Evolutionary conservation across 345 rosid genomes (phyloP).

Genomic region (Gossypium longicalyx): DNA sequence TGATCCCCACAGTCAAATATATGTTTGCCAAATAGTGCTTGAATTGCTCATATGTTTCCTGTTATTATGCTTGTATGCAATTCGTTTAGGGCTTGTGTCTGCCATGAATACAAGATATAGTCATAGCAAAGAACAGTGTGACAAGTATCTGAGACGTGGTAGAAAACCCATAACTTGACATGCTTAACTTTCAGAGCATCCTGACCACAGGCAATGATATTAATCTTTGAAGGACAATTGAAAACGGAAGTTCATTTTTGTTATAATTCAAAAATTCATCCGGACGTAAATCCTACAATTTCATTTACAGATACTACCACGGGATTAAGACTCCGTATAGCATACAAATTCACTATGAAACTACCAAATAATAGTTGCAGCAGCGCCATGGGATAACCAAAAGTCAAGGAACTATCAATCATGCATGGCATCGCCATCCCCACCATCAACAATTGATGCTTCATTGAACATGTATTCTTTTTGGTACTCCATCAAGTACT

Average conservation of each 20-base stretch:
- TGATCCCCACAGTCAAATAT: too few relatives aligned
- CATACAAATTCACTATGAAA: not conserved
- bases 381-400: not conserved
- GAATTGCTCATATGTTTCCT: too few relatives aligned
- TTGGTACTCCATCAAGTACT: constrained; percentile 83
- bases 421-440: constrained; percentile 53
- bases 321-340: not conserved
- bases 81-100: too few relatives aligned
- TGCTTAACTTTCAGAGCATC: not conserved
- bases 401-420: constrained; percentile 14
- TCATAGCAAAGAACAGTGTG: too few relatives aligned
- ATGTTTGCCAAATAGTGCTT: too few relatives aligned
- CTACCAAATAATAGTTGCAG: not conserved
- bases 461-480: constrained; percentile 88
- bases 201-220: not conserved
- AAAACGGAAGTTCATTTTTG: not conserved
- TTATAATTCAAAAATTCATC: not conserved
- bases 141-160: not conserved
- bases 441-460: constrained; percentile 36
- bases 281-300: too few relatives aligned
- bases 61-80: too few relatives aligned
- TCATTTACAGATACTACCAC: not conserved
- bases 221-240: not conserved
- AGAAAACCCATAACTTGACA: not conserved
- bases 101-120: too few relatives aligned